Conservation (phyloP, 768 basidiomycete species). For the Pulveroboletus sp. region DNA sequence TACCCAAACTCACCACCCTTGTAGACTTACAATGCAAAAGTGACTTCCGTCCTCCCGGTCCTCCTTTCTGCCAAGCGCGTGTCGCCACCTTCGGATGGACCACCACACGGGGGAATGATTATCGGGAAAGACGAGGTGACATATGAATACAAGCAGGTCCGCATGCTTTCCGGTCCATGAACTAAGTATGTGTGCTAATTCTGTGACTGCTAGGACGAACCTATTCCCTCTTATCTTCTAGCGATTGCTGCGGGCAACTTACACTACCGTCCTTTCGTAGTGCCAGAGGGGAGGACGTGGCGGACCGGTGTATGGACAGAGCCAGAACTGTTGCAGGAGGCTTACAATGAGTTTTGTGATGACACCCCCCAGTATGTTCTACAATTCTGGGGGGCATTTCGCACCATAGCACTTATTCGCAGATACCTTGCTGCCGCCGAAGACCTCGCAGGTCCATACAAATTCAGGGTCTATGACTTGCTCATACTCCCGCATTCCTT, state of each 20-base stretch:
- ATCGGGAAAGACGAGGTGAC: conserved; percentile 70
- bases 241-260: conserved; percentile 88
- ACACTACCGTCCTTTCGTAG: conserved; percentile 61
- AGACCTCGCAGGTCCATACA: conserved; percentile 66
- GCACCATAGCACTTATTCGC: neutral
- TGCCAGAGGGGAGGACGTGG: conserved; percentile 64
- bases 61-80: conserved; percentile 80
- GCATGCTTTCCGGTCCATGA: conserved; percentile 5
- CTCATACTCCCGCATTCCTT: conserved; percentile 88
- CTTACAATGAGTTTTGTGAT: conserved; percentile 84
- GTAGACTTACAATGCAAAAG: conserved; percentile 80
- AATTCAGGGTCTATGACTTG: conserved; percentile 85
- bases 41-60: conserved; percentile 76
- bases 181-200: neutral
- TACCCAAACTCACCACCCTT: neutral
- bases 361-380: conserved; percentile 65
- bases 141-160: conserved; percentile 75
- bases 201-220: conserved; percentile 51
- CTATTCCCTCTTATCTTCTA: conserved; percentile 89
- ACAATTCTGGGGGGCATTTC: no score
- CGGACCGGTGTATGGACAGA: conserved; percentile 88
- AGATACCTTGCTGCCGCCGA: conserved; percentile 77
- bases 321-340: conserved; percentile 70
- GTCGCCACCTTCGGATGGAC: conserved; percentile 69
- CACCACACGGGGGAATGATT: conserved; percentile 65